phyloP scores from a whole-genome alignment of 495 filamentous ascomycete genomes.

The Staphylotrichum longicolle region DNA sequence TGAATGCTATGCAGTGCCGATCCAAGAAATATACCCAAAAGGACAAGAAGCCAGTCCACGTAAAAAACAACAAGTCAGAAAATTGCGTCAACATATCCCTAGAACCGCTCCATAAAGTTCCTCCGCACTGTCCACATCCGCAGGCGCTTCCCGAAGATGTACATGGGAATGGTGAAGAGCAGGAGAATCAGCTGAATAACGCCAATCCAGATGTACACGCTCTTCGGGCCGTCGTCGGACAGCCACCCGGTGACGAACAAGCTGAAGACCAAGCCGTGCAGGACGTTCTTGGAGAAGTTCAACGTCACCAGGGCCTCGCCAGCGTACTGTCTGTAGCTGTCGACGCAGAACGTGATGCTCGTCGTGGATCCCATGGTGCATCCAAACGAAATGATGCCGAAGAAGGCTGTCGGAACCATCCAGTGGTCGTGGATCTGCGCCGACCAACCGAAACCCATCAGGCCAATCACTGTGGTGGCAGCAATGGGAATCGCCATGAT shows the following conservation, averaged over 20 bases:
- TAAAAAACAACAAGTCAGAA: not conserved
- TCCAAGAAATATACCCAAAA: not conserved
- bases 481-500: slow-evolving; percentile 86
- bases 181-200: slow-evolving; percentile 78
- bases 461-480: slow-evolving; percentile 74
- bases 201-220: slow-evolving; percentile 79
- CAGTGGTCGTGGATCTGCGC: slow-evolving; percentile 69
- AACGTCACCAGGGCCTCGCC: slow-evolving; percentile 92
- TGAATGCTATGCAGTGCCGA: slow-evolving; percentile 3
- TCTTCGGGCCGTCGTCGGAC: slow-evolving; percentile 67
- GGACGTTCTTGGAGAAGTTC: slow-evolving; percentile 91
- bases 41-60: not conserved
- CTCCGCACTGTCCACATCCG: slow-evolving; percentile 95
- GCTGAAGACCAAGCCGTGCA: slow-evolving; percentile 87
- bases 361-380: slow-evolving; percentile 92
- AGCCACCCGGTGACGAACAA: slow-evolving; percentile 90
- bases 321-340: slow-evolving; percentile 91
- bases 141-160: slow-evolving; percentile 88
- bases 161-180: slow-evolving; percentile 83
- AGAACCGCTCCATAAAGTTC: slow-evolving; percentile 88
- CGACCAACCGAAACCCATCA: slow-evolving; percentile 95
- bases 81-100: slow-evolving; percentile 15
- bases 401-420: slow-evolving; percentile 93
- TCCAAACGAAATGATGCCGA: slow-evolving; percentile 89
- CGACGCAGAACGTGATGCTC: slow-evolving; percentile 89